Evolutionary conservation across 2,329 filamentous ascomycete species (phyloP).

Genomic region (Bertia moriformis): DNA sequence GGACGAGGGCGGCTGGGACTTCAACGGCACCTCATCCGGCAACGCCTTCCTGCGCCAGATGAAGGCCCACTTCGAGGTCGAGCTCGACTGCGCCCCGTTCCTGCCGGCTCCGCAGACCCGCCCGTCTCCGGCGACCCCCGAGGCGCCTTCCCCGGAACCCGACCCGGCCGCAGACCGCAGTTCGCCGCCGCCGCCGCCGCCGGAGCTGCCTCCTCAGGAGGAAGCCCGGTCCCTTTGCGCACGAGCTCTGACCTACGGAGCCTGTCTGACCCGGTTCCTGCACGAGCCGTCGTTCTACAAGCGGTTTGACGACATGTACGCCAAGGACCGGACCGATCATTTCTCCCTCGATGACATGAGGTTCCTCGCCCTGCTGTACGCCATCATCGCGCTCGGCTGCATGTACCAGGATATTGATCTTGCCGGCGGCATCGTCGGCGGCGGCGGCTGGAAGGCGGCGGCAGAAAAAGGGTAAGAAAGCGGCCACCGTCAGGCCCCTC

Average conservation of each 20-base stretch:
- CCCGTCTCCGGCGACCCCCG: slow-evolving; percentile 29
- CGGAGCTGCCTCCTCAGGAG: slow-evolving; percentile 56
- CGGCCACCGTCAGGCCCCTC: no score
- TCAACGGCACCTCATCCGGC: slow-evolving; percentile 84
- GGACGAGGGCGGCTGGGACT: slow-evolving; percentile 89
- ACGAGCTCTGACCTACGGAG: slow-evolving; percentile 39
- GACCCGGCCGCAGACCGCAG: slow-evolving; percentile 44
- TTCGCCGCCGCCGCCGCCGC: slow-evolving; percentile 29
- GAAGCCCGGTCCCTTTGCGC: slow-evolving; percentile 37
- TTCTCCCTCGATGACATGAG: slow-evolving; percentile 50
- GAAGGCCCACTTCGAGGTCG: slow-evolving; percentile 70
- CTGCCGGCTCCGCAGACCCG: slow-evolving; percentile 33
- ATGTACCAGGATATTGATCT: slow-evolving; percentile 45
- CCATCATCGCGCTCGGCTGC: slow-evolving; percentile 57
- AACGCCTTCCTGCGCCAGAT: slow-evolving; percentile 76
- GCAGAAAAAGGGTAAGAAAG: no score
- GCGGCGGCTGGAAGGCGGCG: no score
- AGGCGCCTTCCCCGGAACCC: slow-evolving; percentile 61
- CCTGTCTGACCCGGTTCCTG: slow-evolving; percentile 51
- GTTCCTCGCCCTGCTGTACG: slow-evolving; percentile 58
- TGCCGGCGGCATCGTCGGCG: no score
- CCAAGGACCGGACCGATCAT: slow-evolving; percentile 44
- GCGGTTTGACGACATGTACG: slow-evolving; percentile 65
- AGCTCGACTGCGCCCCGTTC: slow-evolving; percentile 53
- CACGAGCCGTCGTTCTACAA: slow-evolving; percentile 71